Base-by-base conservation (phyloP, 768 basidiomycete genomes). In the Pholiota conissans region DNA sequence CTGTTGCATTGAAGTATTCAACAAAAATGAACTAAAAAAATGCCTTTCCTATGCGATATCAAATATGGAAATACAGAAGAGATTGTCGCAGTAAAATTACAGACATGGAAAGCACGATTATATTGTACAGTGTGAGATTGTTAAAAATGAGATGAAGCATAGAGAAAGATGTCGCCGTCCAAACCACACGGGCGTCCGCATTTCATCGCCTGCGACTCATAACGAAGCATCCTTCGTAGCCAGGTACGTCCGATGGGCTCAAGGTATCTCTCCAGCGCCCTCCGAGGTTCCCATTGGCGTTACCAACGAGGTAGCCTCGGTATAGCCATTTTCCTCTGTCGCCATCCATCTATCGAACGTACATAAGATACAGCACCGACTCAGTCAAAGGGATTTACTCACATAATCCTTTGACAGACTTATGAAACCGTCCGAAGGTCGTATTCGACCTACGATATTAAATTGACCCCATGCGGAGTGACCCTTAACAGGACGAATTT, bases 381-480 rank as follows among this genome's bases (percentile, higher is more conserved):
- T n/a, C n/a, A n/a, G n/a, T n/a, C n/a, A n/a, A n/a, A n/a, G n/a
- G n/a, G 55, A 35, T 55, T 50, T 27, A 70, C 81, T 47, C 69
- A 92, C 91, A 68, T 95, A 94, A 81, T 91, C 86, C 68, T 95
- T 95, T n/a, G 81, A 84, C 8, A 95, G 67, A 60, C 83, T 90
- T 50, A 95, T 78, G 62, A 92, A 83, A 7, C 93, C 93, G 68
- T 95, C 93, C 64, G 82, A 84, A 14, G 87, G 83, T 55, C 93
- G 77, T n/a, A 95, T 81, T 16, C 93, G 83, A 34, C 93, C 93
- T 3, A 87, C 74, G 24, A 95, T 70, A 57, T 79, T 86, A 72
- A 94, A 95, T 61, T 91, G 86, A 22, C 93, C 93, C 93, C 93
- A 95, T 13, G 91, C 86, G 7, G 93, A 95, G 72, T 95, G 93